Base-by-base conservation (phyloP, 441 rosid genomes). In the Kokia cookei region DNA sequence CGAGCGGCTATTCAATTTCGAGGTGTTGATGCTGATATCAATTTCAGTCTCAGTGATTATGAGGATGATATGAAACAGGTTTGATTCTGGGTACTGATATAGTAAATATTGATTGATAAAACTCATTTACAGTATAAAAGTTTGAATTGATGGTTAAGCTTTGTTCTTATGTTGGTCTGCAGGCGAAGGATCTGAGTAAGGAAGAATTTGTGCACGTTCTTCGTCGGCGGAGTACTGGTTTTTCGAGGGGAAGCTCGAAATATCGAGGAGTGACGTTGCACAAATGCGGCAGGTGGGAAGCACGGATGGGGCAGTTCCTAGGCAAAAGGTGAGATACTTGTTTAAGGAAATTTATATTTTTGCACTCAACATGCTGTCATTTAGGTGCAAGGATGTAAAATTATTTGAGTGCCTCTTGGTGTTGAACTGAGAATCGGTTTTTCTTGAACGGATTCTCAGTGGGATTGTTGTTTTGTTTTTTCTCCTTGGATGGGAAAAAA, bases 221-320 rank as follows among this genome's bases (percentile, higher is more conserved):
- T 2, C 97, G 98, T 37, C 95, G 97, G 24, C 97, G 91, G 69
- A 94, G 97, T 84, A 92, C 92, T 5, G 97, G 97, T 19, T 94
- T 94, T 69, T 90, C 97, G 1, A 74, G 97, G 24, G 98, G 97
- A 15, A 92, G 96, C 83, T 94, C 97, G 0, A 94, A 86, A 79
- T 94, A 89, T 76, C 77, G 97, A 78, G 98, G 98, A 37, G 97
- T 94, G 43, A 92, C 95, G 13, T 78, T 92, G 80, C 98, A 94
- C 79, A 92, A 92, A 79, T 92, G 96, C 74, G 98, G 98, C 62
- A 84, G 97, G 65, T 92, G 98, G 97, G 97, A 94, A 84, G 97
- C 98, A n/a, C 82, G 97, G 73, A 94, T 94, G 97, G 97, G 97
- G 13, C 97, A 91, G 72, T 92, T 92, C 78, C 97, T 90, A 69